Conservation (phyloP, 139 green algal genomes). For the Tetraselmis chui region DNA sequence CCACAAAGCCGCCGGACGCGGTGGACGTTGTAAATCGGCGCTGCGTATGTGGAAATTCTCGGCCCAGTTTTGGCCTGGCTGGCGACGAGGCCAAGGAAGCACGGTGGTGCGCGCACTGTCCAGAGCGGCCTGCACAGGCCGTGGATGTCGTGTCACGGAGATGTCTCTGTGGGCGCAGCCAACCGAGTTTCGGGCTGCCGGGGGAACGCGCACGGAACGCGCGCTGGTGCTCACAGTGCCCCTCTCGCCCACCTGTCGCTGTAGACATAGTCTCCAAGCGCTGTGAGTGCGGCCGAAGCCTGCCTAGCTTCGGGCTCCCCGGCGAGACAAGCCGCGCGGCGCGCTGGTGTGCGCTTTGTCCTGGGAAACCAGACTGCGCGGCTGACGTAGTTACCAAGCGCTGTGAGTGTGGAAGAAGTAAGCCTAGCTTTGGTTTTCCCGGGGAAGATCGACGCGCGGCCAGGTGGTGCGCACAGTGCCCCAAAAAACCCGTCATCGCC, state of each 20-base stretch:
- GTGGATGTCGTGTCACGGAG: no score
- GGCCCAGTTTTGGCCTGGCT: no score
- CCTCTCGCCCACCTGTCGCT: neutral
- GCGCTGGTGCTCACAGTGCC: neutral
- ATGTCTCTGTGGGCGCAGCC: neutral
- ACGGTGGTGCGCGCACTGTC: no score
- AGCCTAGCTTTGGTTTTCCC: neutral
- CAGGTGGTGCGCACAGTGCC: neutral
- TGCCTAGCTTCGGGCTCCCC: neutral
- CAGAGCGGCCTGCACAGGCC: no score
- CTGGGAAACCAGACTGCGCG: neutral
- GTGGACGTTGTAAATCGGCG: no score
- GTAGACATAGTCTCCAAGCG: neutral
- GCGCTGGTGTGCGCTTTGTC: neutral
- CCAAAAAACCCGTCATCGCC: neutral
- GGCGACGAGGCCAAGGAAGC: no score
- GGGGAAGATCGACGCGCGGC: neutral
- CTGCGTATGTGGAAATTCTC: no score
- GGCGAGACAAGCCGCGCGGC: neutral
- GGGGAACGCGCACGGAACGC: neutral
- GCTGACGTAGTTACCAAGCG: neutral
- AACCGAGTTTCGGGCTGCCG: neutral
- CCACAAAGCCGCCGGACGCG: neutral
- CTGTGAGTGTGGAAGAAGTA: neutral
- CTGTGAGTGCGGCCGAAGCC: neutral